These are phyloP conservation scores for Parastagonospora avenae DNA, from an alignment of 2,329 filamentous ascomycete genomes.

Conservation along the genomic window DNA sequence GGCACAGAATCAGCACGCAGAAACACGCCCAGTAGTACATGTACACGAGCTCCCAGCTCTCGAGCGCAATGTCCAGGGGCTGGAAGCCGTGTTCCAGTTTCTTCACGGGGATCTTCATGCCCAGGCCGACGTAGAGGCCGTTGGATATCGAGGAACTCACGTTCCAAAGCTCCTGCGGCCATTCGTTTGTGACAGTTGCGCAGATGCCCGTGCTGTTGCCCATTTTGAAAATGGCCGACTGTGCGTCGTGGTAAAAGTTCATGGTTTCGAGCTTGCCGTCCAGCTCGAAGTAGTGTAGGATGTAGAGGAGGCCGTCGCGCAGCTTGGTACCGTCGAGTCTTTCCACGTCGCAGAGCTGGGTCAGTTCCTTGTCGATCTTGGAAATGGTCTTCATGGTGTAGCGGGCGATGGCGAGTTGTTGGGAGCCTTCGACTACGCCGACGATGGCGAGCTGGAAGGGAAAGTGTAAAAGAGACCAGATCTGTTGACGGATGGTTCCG, in stretches of 20 bases:
- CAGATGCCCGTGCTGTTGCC: conserved; percentile 44
- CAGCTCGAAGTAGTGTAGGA: conserved; percentile 38
- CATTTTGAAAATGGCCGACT: conserved; percentile 20
- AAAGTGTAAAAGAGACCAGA: conserved; percentile 64
- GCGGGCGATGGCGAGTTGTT: conserved; percentile 60
- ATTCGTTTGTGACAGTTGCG: conserved; percentile 15
- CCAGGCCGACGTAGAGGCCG: conserved; percentile 40
- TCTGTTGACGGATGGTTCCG: conserved; percentile 62
- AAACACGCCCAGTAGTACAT: conserved; percentile 48
- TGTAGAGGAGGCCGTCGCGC: conserved; percentile 28
- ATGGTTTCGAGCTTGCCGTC: conserved; percentile 37
- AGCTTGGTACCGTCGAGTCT: conserved; percentile 39
- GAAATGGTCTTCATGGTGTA: conserved; percentile 52
- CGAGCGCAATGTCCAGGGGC: conserved; percentile 31
- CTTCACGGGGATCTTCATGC: conserved; percentile 40
- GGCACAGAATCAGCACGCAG: conserved; percentile 43
- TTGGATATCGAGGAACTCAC: conserved; percentile 31
- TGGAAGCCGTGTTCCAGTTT: conserved; percentile 28
- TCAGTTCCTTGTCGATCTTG: conserved; percentile 47
- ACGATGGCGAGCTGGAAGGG: conserved; percentile 68
- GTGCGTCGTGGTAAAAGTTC: conserved; percentile 15
- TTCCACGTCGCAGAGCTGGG: conserved; percentile 42
- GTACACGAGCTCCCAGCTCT: conserved; percentile 40
- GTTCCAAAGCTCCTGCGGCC: conserved; percentile 25
- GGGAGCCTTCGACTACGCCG: conserved; percentile 66